These are phyloP conservation scores for Tetragonia tetragonoides DNA, from an alignment of 148 eudicot genomes.

Conservation along the genomic window DNA sequence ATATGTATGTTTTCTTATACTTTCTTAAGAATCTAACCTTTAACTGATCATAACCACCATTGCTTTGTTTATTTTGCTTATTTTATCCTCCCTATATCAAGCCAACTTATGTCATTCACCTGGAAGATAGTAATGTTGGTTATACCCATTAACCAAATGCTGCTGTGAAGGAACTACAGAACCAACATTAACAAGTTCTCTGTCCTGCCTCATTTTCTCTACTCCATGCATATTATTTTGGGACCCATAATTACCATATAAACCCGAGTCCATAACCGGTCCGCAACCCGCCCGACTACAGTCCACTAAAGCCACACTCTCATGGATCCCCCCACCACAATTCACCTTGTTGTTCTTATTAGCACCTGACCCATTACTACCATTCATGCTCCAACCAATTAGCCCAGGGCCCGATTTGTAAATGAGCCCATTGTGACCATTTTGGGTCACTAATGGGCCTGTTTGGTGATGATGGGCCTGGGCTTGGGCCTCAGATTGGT, in stretches of 20 bases:
- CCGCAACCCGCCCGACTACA: slow-evolving; percentile 36
- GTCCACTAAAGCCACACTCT: slow-evolving; percentile 31
- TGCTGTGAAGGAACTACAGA: slow-evolving; percentile 48
- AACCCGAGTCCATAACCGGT: slow-evolving; percentile 32
- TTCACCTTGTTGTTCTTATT: slow-evolving; percentile 25
- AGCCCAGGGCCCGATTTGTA: slow-evolving; percentile 32
- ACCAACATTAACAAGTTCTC: slow-evolving; percentile 31
- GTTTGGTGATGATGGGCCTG: slow-evolving; percentile 28
- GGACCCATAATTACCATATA: slow-evolving; percentile 27
- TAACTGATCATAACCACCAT: too few relatives aligned
- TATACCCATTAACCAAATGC: slow-evolving; percentile 45
- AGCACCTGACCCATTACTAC: slow-evolving; percentile 22
- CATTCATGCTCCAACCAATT: slow-evolving; percentile 38
- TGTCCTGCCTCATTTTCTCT: slow-evolving; percentile 38
- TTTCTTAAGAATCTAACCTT: too few relatives aligned
- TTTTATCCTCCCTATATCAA: too few relatives aligned
- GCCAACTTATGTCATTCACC: slow-evolving; percentile 27
- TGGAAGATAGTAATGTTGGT: slow-evolving; percentile 55
- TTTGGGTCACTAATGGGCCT: slow-evolving; percentile 25
- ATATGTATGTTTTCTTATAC: too few relatives aligned
- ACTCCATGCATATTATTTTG: slow-evolving; percentile 32
- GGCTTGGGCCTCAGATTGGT: slow-evolving; percentile 37
- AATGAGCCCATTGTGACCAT: slow-evolving; percentile 28
- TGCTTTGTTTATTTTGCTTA: too few relatives aligned
- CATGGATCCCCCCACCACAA: slow-evolving; percentile 22